Base-by-base conservation (phyloP, 805 yeast species). In the Saturnispora zaruensis region DNA sequence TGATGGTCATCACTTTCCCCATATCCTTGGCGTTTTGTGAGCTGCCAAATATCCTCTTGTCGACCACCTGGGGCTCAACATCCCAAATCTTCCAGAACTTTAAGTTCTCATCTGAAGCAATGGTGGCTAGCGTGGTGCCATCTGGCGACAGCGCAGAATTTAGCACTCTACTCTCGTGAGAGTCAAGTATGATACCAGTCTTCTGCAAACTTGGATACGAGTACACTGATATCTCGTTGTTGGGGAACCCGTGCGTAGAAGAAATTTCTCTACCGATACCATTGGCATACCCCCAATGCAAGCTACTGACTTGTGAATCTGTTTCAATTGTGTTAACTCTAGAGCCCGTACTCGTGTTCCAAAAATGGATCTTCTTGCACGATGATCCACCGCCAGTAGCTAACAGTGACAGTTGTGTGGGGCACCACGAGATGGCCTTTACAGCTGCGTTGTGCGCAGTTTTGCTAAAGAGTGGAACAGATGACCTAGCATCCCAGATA, bases 341-440 rank as follows among this genome's bases (percentile, higher is more conserved):
- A 1, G 90, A 79, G 1, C 98, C 99, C 0, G 95, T 87, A 18
- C 87, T 78, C 3, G 96, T 80, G 66, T 93, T 93, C 98, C 98
- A 93, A 67, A 93, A 87, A 67, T 91, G 91, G 52, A 91, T 86
- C 44, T 82, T 78, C 62, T 81, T 84, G 67, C 93, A 97, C 30
- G 86, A 77, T 11, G 95, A 84, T 14, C 99, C 99, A 47, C 99
- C 99, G 6, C 98, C 99, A 3, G 96, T 84, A n/a, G 97, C 97
- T 47, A 91, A 72, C 48, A 90, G 67, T 53, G 85, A 83, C 28
- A 70, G 70, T 58, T 87, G 91, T 64, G 84, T 84, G 2, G 98
- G 98, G 62, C 95, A 85, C 96, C 97, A 91, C 7, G 91, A 81
- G 45, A 93, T 66, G 1, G 98, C 97, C 67, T 93, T 93, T 5